phyloP scores from a whole-genome alignment of 345 rosid genomes.

The Gossypium turneri region DNA sequence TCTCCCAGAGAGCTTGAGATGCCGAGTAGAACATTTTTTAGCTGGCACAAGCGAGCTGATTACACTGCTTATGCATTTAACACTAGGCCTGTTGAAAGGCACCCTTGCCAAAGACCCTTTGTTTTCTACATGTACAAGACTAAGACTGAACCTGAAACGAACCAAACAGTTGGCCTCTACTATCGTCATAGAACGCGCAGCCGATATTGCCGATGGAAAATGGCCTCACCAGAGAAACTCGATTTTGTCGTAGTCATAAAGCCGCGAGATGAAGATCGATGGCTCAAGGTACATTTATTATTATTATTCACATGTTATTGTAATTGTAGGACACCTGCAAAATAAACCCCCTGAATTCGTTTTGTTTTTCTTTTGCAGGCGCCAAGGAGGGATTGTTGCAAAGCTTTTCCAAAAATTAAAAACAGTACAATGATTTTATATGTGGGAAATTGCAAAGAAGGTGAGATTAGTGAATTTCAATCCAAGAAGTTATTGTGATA shows the following conservation, averaged over 20 bases:
- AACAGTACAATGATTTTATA: slow-evolving; percentile 50
- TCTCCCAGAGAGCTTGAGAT: slow-evolving; percentile 89
- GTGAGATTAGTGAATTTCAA: slow-evolving; percentile 56
- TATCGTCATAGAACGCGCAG: slow-evolving; percentile 28
- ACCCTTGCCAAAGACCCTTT: slow-evolving; percentile 69
- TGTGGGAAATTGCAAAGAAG: slow-evolving; percentile 62
- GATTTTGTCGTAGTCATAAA: slow-evolving; percentile 54
- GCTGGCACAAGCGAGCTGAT: slow-evolving; percentile 67
- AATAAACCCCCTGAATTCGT: background rate
- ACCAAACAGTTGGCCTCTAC: slow-evolving; percentile 55
- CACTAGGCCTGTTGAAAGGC: slow-evolving; percentile 70
- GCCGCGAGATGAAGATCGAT: slow-evolving; percentile 58
- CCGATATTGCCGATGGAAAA: slow-evolving; percentile 61
- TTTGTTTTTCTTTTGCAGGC: slow-evolving; percentile 38
- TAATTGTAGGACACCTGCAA: background rate
- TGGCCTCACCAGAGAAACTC: slow-evolving; percentile 56
- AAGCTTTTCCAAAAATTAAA: slow-evolving; percentile 56
- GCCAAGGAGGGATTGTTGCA: slow-evolving; percentile 80
- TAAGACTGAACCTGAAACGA: slow-evolving; percentile 42
- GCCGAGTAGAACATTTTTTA: slow-evolving; percentile 80
- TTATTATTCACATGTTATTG: background rate
- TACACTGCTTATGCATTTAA: slow-evolving; percentile 69
- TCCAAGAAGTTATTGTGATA: background rate
- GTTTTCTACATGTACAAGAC: slow-evolving; percentile 53
- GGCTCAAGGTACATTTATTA: slow-evolving; percentile 51